These are phyloP conservation scores for Pavlovales sp. DNA, from an alignment of 208 protist species.

Conservation along the genomic window DNA sequence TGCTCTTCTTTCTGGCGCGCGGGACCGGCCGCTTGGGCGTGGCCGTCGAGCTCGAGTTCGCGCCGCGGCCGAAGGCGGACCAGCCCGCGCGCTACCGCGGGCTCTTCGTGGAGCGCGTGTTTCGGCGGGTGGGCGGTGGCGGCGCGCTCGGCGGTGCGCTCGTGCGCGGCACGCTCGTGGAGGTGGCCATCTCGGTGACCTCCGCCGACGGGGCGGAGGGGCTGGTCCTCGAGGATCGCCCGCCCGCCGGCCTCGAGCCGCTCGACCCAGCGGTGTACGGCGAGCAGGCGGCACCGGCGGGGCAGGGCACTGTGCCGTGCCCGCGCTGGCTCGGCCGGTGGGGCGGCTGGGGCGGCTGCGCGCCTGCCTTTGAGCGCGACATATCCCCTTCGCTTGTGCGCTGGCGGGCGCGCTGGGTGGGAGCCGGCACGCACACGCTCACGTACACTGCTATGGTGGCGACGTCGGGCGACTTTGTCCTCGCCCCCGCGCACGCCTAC, in stretches of 20 bases:
- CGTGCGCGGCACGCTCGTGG: not conserved
- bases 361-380: not conserved
- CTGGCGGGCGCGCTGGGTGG: not conserved
- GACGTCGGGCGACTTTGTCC: not conserved
- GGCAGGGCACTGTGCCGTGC: not conserved
- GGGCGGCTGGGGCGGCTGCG: slow-evolving; percentile 8
- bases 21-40: not conserved
- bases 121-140: not conserved
- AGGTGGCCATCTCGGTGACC: not conserved
- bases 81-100: not conserved
- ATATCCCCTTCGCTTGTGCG: not conserved
- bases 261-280: slow-evolving; percentile 24
- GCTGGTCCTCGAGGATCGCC: slow-evolving; percentile 2
- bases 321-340: not conserved
- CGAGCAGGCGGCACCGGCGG: not conserved
- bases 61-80: not conserved
- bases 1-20: not conserved
- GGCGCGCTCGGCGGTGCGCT: not conserved
- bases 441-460: not conserved
- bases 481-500: not conserved
- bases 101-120: not conserved
- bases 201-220: not conserved
- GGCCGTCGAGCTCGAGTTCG: not conserved
- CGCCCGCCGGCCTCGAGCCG: slow-evolving; percentile 36
- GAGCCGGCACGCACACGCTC: slow-evolving; percentile 19